A percentile compares a stretch with the other conserved stretches of the same genome.
phyloP scores from a whole-genome alignment of 208 protist species.

The Crithidia fasciculata region DNA sequence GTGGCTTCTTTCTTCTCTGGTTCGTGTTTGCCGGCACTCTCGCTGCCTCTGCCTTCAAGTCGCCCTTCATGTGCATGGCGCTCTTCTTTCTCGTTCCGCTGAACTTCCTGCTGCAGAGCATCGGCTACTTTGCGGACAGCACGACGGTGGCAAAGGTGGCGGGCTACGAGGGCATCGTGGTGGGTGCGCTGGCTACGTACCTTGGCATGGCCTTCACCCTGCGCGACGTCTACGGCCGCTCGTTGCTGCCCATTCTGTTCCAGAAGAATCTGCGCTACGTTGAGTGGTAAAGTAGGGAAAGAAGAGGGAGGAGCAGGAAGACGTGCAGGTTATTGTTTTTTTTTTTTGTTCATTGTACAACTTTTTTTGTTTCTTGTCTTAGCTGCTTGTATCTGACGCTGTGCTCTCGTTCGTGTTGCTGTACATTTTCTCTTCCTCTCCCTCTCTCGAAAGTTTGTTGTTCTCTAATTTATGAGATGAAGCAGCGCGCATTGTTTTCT shows the following conservation, averaged over 20 bases:
- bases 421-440: too few relatives aligned
- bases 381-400: too few relatives aligned
- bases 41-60: conserved; percentile 26
- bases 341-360: neutral
- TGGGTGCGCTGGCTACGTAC: conserved; percentile 58
- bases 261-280: conserved; percentile 37
- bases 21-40: conserved; percentile 26
- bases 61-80: conserved; percentile 34
- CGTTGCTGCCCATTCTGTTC: conserved; percentile 39
- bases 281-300: conserved; percentile 21
- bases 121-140: conserved; percentile 33
- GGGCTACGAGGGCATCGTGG: conserved; percentile 58
- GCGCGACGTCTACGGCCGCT: conserved; percentile 46
- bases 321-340: neutral
- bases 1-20: conserved; percentile 36
- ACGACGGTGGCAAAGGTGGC: conserved; percentile 29
- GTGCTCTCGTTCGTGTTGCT: too few relatives aligned
- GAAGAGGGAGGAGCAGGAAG: too few relatives aligned
- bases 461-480: too few relatives aligned
- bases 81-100: conserved; percentile 37
- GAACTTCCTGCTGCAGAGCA: conserved; percentile 36
- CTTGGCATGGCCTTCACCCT: conserved; percentile 51
- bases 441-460: too few relatives aligned
- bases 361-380: too few relatives aligned
- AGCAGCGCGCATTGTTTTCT: too few relatives aligned